phyloP scores from a whole-genome alignment of 2,329 filamentous ascomycete species.

The Pseudogymnoascus sp. region DNA sequence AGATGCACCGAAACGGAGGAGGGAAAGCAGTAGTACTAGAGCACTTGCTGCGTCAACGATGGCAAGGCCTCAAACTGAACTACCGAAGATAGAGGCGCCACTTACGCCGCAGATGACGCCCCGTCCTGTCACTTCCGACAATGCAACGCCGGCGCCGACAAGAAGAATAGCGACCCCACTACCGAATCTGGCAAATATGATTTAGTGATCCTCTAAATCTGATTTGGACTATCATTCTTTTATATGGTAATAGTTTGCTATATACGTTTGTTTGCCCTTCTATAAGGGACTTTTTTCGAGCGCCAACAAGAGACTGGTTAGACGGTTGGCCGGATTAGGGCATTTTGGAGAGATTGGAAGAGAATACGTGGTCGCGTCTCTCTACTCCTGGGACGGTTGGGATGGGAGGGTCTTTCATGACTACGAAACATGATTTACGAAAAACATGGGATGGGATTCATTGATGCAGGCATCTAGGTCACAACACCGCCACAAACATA shows the following conservation, averaged over 20 bases:
- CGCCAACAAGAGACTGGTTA: not conserved
- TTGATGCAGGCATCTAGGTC: not conserved
- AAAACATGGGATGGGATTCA: not conserved
- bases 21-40: slow-evolving; percentile 49
- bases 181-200: slow-evolving; percentile 1
- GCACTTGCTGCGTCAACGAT: slow-evolving; percentile 32
- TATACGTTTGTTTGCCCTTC: not conserved
- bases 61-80: slow-evolving; percentile 33
- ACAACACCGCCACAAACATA: not conserved
- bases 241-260: slow-evolving; percentile 6
- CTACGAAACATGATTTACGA: slow-evolving; percentile 1
- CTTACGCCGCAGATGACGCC: slow-evolving; percentile 41
- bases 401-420: not conserved
- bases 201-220: not conserved
- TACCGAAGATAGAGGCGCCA: slow-evolving; percentile 36
- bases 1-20: slow-evolving; percentile 59
- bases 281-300: not conserved
- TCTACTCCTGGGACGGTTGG: not conserved
- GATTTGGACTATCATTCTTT: not conserved
- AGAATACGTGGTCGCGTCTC: not conserved
- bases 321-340: not conserved
- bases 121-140: slow-evolving; percentile 29
- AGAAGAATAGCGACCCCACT: not conserved
- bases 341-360: not conserved
- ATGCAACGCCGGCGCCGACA: slow-evolving; percentile 29